phyloP scores from a whole-genome alignment of 306 rosid genomes.

The Sindora glabra region DNA sequence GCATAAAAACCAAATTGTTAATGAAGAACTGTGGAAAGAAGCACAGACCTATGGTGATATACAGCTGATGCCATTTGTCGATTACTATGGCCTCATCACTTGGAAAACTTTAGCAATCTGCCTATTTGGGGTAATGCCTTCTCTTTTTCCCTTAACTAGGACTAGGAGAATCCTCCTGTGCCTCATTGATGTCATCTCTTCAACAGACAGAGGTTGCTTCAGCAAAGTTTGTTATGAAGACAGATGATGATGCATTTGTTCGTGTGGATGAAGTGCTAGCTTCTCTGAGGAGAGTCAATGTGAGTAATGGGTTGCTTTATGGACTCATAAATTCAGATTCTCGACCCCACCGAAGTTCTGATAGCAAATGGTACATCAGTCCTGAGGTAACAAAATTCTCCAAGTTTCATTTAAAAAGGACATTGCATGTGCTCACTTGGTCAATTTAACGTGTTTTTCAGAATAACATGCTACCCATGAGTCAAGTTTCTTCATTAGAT shows the following conservation, averaged over 20 bases:
- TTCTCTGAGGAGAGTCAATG: slow-evolving; percentile 53
- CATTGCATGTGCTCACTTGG: neutral
- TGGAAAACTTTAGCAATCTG: slow-evolving; percentile 97
- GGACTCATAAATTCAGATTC: slow-evolving; percentile 94
- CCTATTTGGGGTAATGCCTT: slow-evolving; percentile 77
- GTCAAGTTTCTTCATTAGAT: no score
- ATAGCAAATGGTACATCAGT: slow-evolving; percentile 96
- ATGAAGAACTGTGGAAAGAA: slow-evolving; percentile 93
- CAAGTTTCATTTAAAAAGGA: neutral
- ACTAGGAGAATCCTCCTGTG: slow-evolving; percentile 8
- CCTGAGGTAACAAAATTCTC: slow-evolving; percentile 47
- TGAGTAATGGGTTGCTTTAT: slow-evolving; percentile 58
- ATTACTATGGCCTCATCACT: slow-evolving; percentile 89
- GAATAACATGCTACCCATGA: no score
- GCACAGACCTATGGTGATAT: slow-evolving; percentile 87
- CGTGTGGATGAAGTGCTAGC: slow-evolving; percentile 83
- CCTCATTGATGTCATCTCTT: slow-evolving; percentile 29
- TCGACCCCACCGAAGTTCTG: slow-evolving; percentile 71
- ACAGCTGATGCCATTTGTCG: slow-evolving; percentile 97
- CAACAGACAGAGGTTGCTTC: slow-evolving; percentile 92
- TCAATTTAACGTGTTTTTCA: no score
- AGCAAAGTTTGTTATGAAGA: slow-evolving; percentile 91
- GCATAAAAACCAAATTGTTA: slow-evolving; percentile 92
- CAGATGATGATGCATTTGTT: slow-evolving; percentile 96
- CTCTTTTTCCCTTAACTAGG: slow-evolving; percentile 26